Base-by-base conservation (phyloP, 805 yeast species). In the Myxozyma lipomycoides region DNA sequence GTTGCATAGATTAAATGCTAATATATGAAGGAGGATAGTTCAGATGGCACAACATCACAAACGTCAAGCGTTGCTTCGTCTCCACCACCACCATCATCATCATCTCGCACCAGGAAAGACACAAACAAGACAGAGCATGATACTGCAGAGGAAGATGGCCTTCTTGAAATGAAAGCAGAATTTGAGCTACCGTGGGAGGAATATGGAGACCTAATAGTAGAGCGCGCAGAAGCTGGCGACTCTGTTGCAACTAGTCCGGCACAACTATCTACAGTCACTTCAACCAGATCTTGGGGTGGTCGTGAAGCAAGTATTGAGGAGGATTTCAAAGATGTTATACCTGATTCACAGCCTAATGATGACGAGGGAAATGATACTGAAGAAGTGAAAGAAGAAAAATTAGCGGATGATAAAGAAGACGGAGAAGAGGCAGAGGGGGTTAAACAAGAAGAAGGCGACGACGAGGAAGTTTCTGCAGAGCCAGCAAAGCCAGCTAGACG, bases 121-220 rank as follows among this genome's bases (percentile, higher is more conserved):
- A 5, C 6, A 22, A 46, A n/a, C 34, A 64, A 40, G 61, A 57
- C 10, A 51, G 38, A 12, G 59, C 52, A 9, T n/a, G 51, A 40
- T 28, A 32, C 30, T 47, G 49, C 34, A 46, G 37, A 21, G 51
- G 39, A 35, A 40, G 41, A 48, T 44, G 43, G 35, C 49, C 22
- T 36, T 7, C 32, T 9, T 7, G 32, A 28, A 12, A 49, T 50
- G 49, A 43, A 46, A 25, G 22, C 48, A 21, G 73, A 69, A 42
- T 75, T 75, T 48, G 63, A 60, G 24, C 62, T 75, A 35, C 74
- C 78, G 3, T 74, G 76, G 75, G 70, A 67, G 26, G 73, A 71
- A 25, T 75, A 67, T 59, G 77, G 78, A 15, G 74, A 70, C 24
- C 45, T 73, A 45, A 73, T 73, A 50, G 46, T 71, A 22, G 67